Conservation (phyloP, 352 stramenopile genomes). For the Globisporangium cederbergense region DNA sequence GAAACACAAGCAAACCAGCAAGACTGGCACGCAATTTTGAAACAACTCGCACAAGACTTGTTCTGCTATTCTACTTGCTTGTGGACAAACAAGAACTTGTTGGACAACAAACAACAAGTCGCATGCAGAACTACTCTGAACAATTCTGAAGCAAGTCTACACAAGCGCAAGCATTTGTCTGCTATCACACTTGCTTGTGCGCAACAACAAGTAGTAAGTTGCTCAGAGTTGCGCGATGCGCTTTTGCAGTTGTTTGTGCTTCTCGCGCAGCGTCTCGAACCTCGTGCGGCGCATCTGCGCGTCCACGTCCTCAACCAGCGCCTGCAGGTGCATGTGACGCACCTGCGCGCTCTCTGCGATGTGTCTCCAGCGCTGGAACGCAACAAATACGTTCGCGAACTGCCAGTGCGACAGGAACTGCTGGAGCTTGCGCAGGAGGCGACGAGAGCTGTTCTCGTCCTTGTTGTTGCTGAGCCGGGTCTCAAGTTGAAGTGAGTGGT, state of each 20-base stretch:
- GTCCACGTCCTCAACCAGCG: constrained; percentile 25
- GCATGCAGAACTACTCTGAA: background rate
- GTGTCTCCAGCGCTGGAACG: constrained; percentile 39
- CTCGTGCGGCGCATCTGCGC: constrained; percentile 31
- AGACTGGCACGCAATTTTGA: background rate
- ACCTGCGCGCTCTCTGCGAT: constrained; percentile 17
- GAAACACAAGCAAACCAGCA: constrained; percentile 1
- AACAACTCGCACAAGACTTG: background rate
- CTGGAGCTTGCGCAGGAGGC: constrained; percentile 9
- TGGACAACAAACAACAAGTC: background rate
- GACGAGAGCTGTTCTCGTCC: background rate
- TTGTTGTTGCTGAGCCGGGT: background rate
- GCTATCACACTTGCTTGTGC: background rate
- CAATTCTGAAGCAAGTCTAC: too few relatives aligned
- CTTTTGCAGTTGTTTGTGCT: constrained; percentile 29
- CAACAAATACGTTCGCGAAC: constrained; percentile 24
- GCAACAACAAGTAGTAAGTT: background rate
- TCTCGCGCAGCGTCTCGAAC: constrained; percentile 21
- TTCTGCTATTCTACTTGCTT: background rate
- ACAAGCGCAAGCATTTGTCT: background rate
- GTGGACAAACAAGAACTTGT: background rate
- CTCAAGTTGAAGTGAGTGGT: constrained; percentile 9
- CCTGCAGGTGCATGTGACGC: constrained; percentile 24
- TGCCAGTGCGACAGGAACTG: constrained; percentile 34
- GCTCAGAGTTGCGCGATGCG: constrained; percentile 5